A percentile compares a stretch with the other conserved stretches of the same genome.
Conservation (phyloP, 108 stramenopile species). For the Craspedostauros australis region DNA sequence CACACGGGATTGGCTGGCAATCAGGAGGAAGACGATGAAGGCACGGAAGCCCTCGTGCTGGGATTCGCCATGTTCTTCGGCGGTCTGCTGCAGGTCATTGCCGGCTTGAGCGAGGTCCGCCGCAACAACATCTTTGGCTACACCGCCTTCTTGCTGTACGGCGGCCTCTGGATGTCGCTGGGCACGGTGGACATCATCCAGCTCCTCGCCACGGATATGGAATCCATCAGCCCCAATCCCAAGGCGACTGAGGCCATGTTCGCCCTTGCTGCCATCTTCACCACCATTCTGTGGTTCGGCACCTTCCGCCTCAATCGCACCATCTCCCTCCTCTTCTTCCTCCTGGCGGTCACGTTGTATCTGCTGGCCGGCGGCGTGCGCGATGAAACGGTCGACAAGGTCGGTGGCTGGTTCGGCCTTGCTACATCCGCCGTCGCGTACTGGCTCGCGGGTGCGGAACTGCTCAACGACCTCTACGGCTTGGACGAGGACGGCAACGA, state of each 20-base stretch:
- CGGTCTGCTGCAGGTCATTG: conserved; percentile 34
- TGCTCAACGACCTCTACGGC: conserved; percentile 28
- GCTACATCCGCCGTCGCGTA: conserved; percentile 24
- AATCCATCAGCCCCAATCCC: conserved; percentile 6
- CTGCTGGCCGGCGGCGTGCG: conserved; percentile 16
- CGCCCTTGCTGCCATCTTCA: conserved; percentile 17
- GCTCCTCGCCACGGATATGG: conserved; percentile 4
- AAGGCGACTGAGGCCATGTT: conserved; percentile 31
- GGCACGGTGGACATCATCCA: conserved; percentile 22
- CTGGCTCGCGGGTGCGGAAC: conserved; percentile 26
- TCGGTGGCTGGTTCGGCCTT: conserved; percentile 26
- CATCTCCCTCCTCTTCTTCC: conserved; percentile 20
- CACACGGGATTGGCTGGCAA: conserved; percentile 26
- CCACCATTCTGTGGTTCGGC: conserved; percentile 26
- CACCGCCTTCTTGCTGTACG: conserved; percentile 36
- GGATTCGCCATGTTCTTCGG: conserved; percentile 44
- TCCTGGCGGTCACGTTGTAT: conserved; percentile 17
- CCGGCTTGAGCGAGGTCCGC: conserved; percentile 28
- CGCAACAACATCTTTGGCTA: conserved; percentile 37
- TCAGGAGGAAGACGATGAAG: conserved; percentile 12
- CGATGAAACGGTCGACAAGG: conserved; percentile 18
- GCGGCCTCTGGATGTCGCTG: conserved; percentile 39
- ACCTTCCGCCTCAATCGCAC: conserved; percentile 29
- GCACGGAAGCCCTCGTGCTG: conserved; percentile 13
- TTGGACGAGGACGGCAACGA: conserved; percentile 33